Conservation (phyloP, 1,139 yeast genomes). For the Candida albicans region DNA sequence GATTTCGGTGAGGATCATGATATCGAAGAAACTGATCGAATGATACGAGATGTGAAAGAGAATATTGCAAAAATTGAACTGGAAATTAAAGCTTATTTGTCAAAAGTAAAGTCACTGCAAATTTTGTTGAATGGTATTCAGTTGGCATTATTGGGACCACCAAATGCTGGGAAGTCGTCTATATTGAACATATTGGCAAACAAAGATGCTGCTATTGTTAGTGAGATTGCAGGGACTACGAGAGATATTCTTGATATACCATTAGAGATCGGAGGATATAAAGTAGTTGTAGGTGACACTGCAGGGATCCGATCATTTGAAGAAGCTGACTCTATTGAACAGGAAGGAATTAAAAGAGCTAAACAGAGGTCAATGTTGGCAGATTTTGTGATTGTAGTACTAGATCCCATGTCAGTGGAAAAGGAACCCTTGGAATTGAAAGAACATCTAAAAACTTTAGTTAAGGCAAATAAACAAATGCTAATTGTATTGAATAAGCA, state of each 20-base stretch:
- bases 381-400: conserved; percentile 59
- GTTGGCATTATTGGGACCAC: conserved; percentile 80
- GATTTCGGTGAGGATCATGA: conserved; percentile 97
- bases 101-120: conserved; percentile 58
- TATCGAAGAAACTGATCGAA: conserved; percentile 56
- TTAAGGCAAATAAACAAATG: conserved; percentile 24
- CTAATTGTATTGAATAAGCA: conserved; percentile 58
- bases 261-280: conserved; percentile 79
- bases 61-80: conserved; percentile 41
- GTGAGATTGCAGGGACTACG: conserved; percentile 92
- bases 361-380: conserved; percentile 55
- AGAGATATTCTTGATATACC: conserved; percentile 85
- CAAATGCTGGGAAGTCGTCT: conserved; percentile 96
- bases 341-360: conserved; percentile 82
- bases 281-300: conserved; percentile 84
- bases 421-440: conserved; percentile 22
- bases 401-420: conserved; percentile 11
- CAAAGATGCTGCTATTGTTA: conserved; percentile 87
- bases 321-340: conserved; percentile 62
- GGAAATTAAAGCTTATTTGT: conserved; percentile 51
- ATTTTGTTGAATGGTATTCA: conserved; percentile 72
- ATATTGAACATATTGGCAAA: conserved; percentile 70
- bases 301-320: conserved; percentile 77
- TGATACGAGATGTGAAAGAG: conserved; percentile 50
- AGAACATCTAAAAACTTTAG: conserved; percentile 23